These are phyloP conservation scores for Wickerhamiella siamensis DNA, from an alignment of 805 yeast species.

Conservation along the genomic window DNA sequence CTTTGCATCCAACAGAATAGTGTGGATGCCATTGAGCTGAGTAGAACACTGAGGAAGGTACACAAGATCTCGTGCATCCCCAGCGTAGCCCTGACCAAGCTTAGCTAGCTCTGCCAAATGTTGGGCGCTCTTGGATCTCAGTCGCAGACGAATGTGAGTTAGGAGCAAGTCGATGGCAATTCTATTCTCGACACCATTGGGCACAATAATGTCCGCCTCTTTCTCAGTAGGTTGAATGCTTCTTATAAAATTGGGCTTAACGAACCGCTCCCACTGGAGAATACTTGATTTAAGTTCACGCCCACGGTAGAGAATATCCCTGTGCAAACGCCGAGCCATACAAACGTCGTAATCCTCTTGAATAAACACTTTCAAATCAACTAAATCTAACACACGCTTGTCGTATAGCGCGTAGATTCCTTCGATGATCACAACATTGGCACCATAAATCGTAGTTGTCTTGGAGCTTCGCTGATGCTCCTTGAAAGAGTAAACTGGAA, in stretches of 20 bases:
- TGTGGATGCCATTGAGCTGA: constrained; percentile 58
- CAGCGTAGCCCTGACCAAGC: constrained; percentile 31
- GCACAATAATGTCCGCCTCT: constrained; percentile 77
- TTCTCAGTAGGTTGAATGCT: constrained; percentile 62
- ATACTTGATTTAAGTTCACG: constrained; percentile 72
- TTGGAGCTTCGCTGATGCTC: constrained; percentile 48
- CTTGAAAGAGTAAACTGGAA: constrained; percentile 59
- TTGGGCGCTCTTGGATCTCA: constrained; percentile 44
- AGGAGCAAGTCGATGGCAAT: constrained; percentile 72
- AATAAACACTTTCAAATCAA: constrained; percentile 80
- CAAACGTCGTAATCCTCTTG: constrained; percentile 92
- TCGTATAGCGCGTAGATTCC: constrained; percentile 79
- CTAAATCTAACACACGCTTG: constrained; percentile 48
- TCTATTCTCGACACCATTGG: constrained; percentile 71
- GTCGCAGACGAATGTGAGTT: constrained; percentile 61
- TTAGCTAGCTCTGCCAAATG: constrained; percentile 52
- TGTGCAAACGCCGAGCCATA: constrained; percentile 68
- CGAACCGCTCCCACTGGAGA: constrained; percentile 80
- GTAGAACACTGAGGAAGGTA: constrained; percentile 28
- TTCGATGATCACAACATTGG: constrained; percentile 82
- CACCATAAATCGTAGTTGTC: constrained; percentile 73
- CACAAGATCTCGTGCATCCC: constrained; percentile 6
- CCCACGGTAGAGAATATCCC: constrained; percentile 80
- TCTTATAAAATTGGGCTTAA: constrained; percentile 79
- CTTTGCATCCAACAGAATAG: constrained; percentile 44